Evolutionary conservation across 2,329 filamentous ascomycete species (phyloP).

Genomic region (Hypomyces perniciosus): DNA sequence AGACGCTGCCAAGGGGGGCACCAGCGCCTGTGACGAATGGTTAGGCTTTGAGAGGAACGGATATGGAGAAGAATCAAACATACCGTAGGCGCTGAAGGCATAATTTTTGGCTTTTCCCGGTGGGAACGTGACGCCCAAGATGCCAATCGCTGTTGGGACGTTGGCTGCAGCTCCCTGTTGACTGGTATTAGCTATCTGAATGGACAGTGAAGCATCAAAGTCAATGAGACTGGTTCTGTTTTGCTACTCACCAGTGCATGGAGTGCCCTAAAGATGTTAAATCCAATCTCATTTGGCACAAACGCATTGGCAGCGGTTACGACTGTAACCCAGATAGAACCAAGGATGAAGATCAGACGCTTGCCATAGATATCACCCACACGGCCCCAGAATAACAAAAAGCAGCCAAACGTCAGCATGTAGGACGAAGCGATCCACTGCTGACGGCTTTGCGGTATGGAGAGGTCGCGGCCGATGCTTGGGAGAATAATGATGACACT

Average conservation of each 20-base stretch:
- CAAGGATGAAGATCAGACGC: slow-evolving; percentile 57
- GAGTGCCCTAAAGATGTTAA: slow-evolving; percentile 60
- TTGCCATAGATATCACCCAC: slow-evolving; percentile 63
- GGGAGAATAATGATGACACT: slow-evolving; percentile 57
- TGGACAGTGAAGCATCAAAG: not conserved
- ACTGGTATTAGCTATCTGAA: not conserved
- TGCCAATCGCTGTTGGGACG: slow-evolving; percentile 65
- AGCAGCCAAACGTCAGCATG: slow-evolving; percentile 60
- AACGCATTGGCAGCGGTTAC: slow-evolving; percentile 58
- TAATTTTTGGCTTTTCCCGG: slow-evolving; percentile 65
- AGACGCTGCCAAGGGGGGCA: slow-evolving; percentile 57
- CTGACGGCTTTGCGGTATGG: slow-evolving; percentile 51
- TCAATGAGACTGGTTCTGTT: not conserved
- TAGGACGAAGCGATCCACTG: slow-evolving; percentile 66
- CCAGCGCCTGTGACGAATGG: slow-evolving; percentile 44
- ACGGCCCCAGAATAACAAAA: slow-evolving; percentile 61
- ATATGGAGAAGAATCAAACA: slow-evolving; percentile 8
- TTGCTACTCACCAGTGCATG: slow-evolving; percentile 48
- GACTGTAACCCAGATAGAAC: slow-evolving; percentile 56
- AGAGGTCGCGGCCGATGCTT: slow-evolving; percentile 50
- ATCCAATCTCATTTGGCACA: slow-evolving; percentile 59
- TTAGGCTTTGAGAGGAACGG: not conserved
- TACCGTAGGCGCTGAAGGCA: slow-evolving; percentile 59
- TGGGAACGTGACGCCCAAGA: slow-evolving; percentile 60
- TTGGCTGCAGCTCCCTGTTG: slow-evolving; percentile 58